Evolutionary conservation across 1,139 yeast species (phyloP).

Genomic region (Nematodospora anomalae): DNA sequence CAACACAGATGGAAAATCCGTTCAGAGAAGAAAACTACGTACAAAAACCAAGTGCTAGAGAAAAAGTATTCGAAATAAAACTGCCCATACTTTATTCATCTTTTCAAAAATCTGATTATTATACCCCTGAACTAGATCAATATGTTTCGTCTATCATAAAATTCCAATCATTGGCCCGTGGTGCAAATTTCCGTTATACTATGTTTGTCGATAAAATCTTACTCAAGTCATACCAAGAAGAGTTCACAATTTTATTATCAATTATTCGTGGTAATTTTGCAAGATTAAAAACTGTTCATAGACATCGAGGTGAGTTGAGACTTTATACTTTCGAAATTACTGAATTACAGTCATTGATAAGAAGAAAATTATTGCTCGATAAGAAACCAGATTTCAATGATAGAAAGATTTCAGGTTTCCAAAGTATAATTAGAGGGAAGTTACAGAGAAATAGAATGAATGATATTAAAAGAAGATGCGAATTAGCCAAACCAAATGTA

Average conservation of each 20-base stretch:
- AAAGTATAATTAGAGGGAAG: constrained; percentile 32
- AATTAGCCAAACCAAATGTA: constrained; percentile 12
- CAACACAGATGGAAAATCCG: constrained; percentile 14
- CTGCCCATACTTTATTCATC: constrained; percentile 3
- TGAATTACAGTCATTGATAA: constrained; percentile 37
- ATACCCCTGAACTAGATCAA: constrained; percentile 27
- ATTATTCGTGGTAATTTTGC: constrained; percentile 42
- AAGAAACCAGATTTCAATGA: constrained; percentile 17
- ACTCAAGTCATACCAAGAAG: constrained; percentile 54
- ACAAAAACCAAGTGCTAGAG: not conserved
- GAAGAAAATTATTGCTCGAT: constrained; percentile 26
- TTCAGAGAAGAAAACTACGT: constrained; percentile 11
- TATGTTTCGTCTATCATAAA: constrained; percentile 31
- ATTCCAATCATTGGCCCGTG: constrained; percentile 65
- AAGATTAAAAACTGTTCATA: constrained; percentile 38
- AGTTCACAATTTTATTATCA: constrained; percentile 38
- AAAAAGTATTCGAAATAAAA: constrained; percentile 4
- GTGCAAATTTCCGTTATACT: constrained; percentile 61
- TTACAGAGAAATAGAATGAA: constrained; percentile 17
- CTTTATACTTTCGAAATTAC: constrained; percentile 28
- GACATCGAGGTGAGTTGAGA: constrained; percentile 37
- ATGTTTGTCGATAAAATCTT: constrained; percentile 63
- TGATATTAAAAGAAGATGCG: constrained; percentile 13
- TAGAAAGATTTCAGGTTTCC: constrained; percentile 20
- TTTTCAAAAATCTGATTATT: constrained; percentile 12